Base-by-base conservation (phyloP, 495 filamentous ascomycete species). In the Penicillium steckii region DNA sequence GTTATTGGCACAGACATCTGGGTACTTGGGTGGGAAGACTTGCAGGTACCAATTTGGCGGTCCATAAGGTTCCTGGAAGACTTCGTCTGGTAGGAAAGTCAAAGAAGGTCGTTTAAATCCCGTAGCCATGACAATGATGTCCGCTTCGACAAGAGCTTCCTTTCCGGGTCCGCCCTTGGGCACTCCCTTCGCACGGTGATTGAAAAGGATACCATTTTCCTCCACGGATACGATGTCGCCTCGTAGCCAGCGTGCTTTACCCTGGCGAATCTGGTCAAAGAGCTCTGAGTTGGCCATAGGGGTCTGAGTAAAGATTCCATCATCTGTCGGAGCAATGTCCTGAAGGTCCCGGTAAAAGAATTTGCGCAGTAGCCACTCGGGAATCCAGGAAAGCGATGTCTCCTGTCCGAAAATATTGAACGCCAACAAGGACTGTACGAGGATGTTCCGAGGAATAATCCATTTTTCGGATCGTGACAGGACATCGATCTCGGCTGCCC, bases 21-120 rank as follows among this genome's bases (percentile, higher is more conserved):
- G 76, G 54, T 74, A 74, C 32, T 74, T 69, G 41, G 73, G 72
- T 32, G 90, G 90, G 66, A 95, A 94, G 0, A 86, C 85, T 65
- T 91, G 87, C 1, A 93, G 77, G 56, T 92, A 95, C 90, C 90
- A 94, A 62, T 89, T 91, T 1, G 90, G 90, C 6, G 89, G 87
- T 4, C 71, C 72, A 62, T 93, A 92, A 3, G 85, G 81, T 48
- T 86, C 76, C 18, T 83, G 69, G 65, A 91, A 92, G 45, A 77
- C 83, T 8, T 86, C 77, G 2, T 83, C 70, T 0, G 90, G 90
- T 3, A 95, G 73, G 66, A 95, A 93, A 6, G 65, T 69, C 9
- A 95, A 76, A 10, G 80, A 78, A 0, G 90, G 90, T 4, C 89
- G 80, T 37, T 87, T 76, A 67, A 81, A 94, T 3, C 90, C 90